Evolutionary conservation across 345 rosid genomes (phyloP).

Genomic region (Eucalyptus sp.): DNA sequence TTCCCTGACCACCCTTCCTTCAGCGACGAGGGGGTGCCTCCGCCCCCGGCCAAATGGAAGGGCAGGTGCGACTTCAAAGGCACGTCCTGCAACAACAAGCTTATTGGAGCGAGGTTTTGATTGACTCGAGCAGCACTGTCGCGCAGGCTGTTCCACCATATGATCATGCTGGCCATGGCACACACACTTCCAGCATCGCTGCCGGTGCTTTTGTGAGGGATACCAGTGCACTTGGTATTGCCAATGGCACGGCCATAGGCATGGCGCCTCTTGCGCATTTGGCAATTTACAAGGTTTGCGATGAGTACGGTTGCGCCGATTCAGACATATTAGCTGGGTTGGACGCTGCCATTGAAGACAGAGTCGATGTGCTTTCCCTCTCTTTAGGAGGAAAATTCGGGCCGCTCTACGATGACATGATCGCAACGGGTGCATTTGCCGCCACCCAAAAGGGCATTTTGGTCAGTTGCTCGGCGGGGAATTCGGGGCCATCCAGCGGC

Average conservation of each 20-base stretch:
- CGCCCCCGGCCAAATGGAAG: conserved; percentile 40
- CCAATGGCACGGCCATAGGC: conserved; percentile 40
- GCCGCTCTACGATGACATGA: conserved; percentile 17
- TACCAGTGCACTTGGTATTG: conserved; percentile 26
- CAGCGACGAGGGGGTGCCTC: conserved; percentile 21
- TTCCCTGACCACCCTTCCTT: conserved; percentile 41
- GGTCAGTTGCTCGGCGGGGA: conserved; percentile 49
- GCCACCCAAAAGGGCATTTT: conserved; percentile 36
- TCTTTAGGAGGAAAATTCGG: conserved; percentile 24
- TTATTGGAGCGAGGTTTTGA: conserved; percentile 45
- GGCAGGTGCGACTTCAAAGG: conserved; percentile 30
- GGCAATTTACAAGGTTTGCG: conserved; percentile 39
- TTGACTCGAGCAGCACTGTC: not conserved
- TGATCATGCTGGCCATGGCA: conserved; percentile 44
- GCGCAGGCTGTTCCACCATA: not conserved
- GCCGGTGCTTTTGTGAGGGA: conserved; percentile 21
- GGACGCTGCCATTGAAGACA: conserved; percentile 39
- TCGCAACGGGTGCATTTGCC: conserved; percentile 29
- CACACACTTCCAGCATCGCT: conserved; percentile 51
- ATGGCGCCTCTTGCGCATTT: conserved; percentile 43
- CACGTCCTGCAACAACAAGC: conserved; percentile 38
- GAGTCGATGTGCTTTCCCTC: conserved; percentile 41
- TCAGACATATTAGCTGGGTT: conserved; percentile 33
- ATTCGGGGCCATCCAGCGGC: conserved; percentile 17
- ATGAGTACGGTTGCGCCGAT: conserved; percentile 4